These are phyloP conservation scores for Leccinellum luteum DNA, from an alignment of 768 basidiomycete species.

Conservation along the genomic window DNA sequence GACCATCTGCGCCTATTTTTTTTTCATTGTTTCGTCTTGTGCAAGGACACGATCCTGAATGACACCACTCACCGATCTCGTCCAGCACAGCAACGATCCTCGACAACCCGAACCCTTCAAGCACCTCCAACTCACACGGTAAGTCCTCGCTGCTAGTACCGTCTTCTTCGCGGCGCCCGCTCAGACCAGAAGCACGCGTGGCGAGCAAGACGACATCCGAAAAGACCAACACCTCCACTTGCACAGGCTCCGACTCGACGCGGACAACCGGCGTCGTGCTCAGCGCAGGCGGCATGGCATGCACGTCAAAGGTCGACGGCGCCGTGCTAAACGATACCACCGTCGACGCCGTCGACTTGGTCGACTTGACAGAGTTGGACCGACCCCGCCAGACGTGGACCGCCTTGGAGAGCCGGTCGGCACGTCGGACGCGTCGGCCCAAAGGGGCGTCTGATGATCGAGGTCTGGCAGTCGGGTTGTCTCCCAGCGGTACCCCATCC, in stretches of 20 bases:
- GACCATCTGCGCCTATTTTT: constrained; percentile 16
- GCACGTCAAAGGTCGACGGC: constrained; percentile 30
- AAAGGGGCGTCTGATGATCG: background rate
- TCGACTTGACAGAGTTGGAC: constrained; percentile 37
- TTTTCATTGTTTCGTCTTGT: too few relatives aligned
- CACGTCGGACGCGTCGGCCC: constrained; percentile 4
- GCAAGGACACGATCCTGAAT: background rate
- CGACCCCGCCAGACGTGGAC: constrained; percentile 47
- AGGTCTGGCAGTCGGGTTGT: background rate
- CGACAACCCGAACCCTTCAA: constrained; percentile 46
- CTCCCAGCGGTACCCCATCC: background rate
- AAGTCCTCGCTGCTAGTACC: constrained; percentile 19
- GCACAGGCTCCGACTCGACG: constrained; percentile 24
- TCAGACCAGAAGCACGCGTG: constrained; percentile 19
- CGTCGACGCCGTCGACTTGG: constrained; percentile 26
- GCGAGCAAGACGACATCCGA: constrained; percentile 68
- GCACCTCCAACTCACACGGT: constrained; percentile 38
- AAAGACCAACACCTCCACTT: constrained; percentile 52
- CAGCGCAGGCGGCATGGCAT: background rate
- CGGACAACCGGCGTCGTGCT: constrained; percentile 22
- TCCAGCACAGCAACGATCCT: constrained; percentile 48
- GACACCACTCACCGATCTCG: constrained; percentile 21
- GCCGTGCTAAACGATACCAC: constrained; percentile 28
- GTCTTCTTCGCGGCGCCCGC: background rate
- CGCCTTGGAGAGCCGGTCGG: constrained; percentile 37